These are phyloP conservation scores for Fusarium torulosum DNA, from an alignment of 2,329 filamentous ascomycete genomes.

Conservation along the genomic window DNA sequence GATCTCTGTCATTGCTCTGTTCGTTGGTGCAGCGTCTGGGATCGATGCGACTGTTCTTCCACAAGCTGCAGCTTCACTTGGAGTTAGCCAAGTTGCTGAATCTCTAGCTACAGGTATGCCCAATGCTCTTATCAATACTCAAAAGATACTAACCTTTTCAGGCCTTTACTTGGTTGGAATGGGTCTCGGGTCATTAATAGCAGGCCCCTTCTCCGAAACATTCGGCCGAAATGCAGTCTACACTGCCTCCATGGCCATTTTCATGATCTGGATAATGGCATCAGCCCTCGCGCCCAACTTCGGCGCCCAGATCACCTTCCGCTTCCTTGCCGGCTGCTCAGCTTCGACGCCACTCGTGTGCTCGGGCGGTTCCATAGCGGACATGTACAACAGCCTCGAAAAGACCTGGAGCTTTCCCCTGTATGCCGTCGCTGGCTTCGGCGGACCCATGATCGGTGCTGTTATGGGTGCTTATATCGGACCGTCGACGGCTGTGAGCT, in stretches of 20 bases:
- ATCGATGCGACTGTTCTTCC: slow-evolving; percentile 64
- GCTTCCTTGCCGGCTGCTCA: slow-evolving; percentile 62
- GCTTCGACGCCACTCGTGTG: slow-evolving; percentile 60
- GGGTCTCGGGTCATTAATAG: slow-evolving; percentile 53
- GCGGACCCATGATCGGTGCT: slow-evolving; percentile 57
- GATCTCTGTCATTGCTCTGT: slow-evolving; percentile 61
- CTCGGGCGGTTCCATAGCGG: slow-evolving; percentile 58
- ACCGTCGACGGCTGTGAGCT: slow-evolving; percentile 63
- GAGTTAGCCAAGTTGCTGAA: slow-evolving; percentile 63
- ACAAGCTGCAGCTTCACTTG: slow-evolving; percentile 59
- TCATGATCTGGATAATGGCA: slow-evolving; percentile 60
- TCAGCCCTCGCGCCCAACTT: slow-evolving; percentile 59
- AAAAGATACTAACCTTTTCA: background rate
- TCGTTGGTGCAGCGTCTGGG: slow-evolving; percentile 64
- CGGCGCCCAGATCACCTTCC: slow-evolving; percentile 58
- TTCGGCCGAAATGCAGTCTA: slow-evolving; percentile 58
- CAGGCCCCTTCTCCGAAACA: slow-evolving; percentile 56
- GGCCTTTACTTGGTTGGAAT: slow-evolving; percentile 54
- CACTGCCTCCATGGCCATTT: slow-evolving; percentile 54
- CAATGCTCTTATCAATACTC: fast-evolving
- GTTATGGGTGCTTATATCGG: slow-evolving; percentile 73
- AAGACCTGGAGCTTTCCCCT: slow-evolving; percentile 57
- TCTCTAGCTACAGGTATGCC: slow-evolving; percentile 59
- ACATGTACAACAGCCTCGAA: slow-evolving; percentile 54
- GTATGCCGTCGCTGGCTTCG: slow-evolving; percentile 60